Conservation (phyloP, 1,284 basidiomycete species). For the Marasmius oreades region DNA sequence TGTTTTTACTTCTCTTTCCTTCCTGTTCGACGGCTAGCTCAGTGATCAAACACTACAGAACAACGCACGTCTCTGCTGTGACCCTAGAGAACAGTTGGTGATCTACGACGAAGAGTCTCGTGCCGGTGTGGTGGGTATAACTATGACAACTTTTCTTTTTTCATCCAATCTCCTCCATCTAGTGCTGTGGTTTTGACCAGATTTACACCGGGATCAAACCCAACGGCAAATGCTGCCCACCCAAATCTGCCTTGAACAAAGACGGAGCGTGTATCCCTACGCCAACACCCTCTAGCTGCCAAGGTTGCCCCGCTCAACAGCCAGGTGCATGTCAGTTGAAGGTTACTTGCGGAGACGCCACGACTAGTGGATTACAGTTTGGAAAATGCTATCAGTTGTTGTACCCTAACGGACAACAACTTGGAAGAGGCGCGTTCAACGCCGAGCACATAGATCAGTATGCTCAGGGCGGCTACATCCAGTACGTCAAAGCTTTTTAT, state of each 20-base stretch:
- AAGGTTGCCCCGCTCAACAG: constrained; percentile 4
- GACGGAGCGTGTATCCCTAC: neutral
- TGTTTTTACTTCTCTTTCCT: too few relatives aligned
- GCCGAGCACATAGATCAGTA: too few relatives aligned
- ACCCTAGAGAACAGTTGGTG: neutral
- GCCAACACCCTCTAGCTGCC: neutral
- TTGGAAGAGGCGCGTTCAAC: neutral
- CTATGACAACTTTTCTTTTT: neutral
- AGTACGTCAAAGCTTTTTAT: neutral
- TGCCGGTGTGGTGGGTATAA: neutral
- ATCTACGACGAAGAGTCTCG: neutral
- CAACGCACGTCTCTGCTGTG: neutral
- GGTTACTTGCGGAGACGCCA: neutral
- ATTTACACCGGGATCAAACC: neutral
- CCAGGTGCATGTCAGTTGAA: constrained; percentile 2
- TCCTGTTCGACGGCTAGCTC: neutral
- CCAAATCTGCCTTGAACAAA: neutral
- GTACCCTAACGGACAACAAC: constrained; percentile 4
- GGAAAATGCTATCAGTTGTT: constrained; percentile 3
- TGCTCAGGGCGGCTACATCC: constrained; percentile 4
- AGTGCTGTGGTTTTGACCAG: constrained; percentile 3
- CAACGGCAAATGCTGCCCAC: constrained; percentile 4
- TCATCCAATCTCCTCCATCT: neutral
- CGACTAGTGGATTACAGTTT: constrained; percentile 3
- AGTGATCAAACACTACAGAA: neutral